Evolutionary conservation across 2,329 filamentous ascomycete genomes (phyloP).

Genomic region (Madurella fahalii): DNA sequence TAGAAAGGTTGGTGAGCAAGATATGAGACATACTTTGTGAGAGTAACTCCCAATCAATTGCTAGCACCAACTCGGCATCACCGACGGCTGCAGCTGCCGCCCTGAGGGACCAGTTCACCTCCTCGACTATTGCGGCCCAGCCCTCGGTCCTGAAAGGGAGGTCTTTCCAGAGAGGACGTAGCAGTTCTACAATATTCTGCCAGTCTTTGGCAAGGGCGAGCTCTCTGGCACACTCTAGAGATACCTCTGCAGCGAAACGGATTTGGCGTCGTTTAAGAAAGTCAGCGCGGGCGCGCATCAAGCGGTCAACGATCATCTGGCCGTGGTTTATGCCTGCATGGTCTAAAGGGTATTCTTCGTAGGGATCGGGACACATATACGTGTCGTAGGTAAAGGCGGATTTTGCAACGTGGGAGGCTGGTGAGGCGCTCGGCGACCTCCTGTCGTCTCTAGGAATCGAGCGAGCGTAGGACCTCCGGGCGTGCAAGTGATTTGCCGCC

Average conservation of each 20-base stretch:
- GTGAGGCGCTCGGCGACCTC: constrained; percentile 44
- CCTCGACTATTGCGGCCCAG: constrained; percentile 57
- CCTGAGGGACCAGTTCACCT: constrained; percentile 58
- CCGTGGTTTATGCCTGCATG: constrained; percentile 51
- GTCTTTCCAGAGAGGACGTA: constrained; percentile 56
- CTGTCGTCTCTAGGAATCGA: constrained; percentile 58
- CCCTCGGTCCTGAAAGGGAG: constrained; percentile 54
- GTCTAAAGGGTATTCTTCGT: constrained; percentile 54
- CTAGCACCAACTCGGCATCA: constrained; percentile 53
- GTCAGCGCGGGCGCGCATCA: constrained; percentile 49
- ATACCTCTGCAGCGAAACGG: constrained; percentile 52
- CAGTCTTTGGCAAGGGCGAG: constrained; percentile 48
- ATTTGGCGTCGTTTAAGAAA: constrained; percentile 52
- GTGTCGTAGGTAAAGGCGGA: constrained; percentile 59
- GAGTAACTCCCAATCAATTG: constrained; percentile 63
- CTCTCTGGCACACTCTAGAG: constrained; percentile 55
- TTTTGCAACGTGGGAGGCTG: constrained; percentile 43
- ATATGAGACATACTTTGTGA: constrained; percentile 48
- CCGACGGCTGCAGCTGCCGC: constrained; percentile 50
- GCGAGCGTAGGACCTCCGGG: constrained; percentile 50
- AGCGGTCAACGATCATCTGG: constrained; percentile 49
- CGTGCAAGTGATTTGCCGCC: constrained; percentile 53
- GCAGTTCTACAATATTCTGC: constrained; percentile 49
- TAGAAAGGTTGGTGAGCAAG: constrained; percentile 5
- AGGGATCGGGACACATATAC: constrained; percentile 62